Evolutionary conservation across 225 moss, liverwort and hornwort genomes (phyloP).

Genomic region (Asterella californica): DNA sequence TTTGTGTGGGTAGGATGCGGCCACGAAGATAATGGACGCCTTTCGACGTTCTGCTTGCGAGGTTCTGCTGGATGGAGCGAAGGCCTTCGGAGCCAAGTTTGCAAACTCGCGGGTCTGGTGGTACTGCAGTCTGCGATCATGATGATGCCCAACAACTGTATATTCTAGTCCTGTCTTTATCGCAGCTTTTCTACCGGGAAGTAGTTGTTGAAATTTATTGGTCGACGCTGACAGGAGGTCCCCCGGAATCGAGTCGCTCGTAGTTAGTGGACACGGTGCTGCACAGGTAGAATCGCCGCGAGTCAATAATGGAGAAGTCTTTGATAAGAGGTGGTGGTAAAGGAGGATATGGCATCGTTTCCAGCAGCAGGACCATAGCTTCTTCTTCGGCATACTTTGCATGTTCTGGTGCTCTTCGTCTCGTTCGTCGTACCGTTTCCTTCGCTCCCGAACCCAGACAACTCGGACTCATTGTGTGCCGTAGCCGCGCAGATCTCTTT

Average conservation of each 20-base stretch:
- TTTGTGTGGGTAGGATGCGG: constrained; percentile 1
- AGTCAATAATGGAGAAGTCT: constrained; percentile 4
- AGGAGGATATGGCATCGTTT: constrained; percentile 1
- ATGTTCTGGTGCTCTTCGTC: no score
- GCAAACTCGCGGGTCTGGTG: not conserved
- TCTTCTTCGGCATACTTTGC: not conserved
- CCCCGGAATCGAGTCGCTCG: not conserved
- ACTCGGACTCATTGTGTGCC: not conserved
- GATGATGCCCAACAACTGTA: not conserved
- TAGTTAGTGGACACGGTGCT: not conserved
- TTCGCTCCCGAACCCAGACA: not conserved
- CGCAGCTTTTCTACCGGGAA: not conserved
- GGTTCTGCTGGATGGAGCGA: not conserved
- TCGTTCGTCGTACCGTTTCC: not conserved
- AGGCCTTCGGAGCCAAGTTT: not conserved
- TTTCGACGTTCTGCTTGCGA: not conserved
- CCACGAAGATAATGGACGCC: not conserved
- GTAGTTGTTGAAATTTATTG: not conserved
- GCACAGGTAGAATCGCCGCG: not conserved
- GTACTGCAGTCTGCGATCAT: not conserved
- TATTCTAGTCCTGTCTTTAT: not conserved
- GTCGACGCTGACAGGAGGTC: not conserved
- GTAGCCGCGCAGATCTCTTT: not conserved
- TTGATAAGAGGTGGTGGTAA: not conserved
- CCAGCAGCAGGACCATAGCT: not conserved